phyloP scores from a whole-genome alignment of 2,329 filamentous ascomycete genomes.

The Ophiocordyceps camponoti-floridani region DNA sequence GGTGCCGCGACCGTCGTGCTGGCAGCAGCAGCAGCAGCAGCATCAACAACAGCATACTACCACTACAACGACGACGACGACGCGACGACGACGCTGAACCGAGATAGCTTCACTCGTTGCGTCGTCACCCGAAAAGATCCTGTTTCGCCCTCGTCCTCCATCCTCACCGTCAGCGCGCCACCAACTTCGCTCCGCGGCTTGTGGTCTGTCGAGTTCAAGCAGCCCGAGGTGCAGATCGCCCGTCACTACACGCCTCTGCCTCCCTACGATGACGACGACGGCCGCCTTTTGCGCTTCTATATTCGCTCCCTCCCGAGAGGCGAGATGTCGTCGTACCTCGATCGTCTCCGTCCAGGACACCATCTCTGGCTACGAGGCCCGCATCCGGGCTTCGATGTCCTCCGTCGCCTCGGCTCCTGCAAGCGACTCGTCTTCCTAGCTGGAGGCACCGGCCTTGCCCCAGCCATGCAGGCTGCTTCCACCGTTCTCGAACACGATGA shows the following conservation, averaged over 20 bases:
- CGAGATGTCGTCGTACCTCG: slow-evolving; percentile 73
- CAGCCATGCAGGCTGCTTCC: slow-evolving; percentile 64
- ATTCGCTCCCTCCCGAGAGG: slow-evolving; percentile 64
- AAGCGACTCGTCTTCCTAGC: slow-evolving; percentile 62
- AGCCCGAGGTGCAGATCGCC: slow-evolving; percentile 84
- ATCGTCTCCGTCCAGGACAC: slow-evolving; percentile 41
- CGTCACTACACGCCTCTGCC: slow-evolving; percentile 83
- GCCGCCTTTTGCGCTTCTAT: slow-evolving; percentile 46
- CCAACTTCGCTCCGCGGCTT: slow-evolving; percentile 33
- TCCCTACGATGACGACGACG: slow-evolving; percentile 16
- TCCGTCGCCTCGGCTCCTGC: slow-evolving; percentile 11
- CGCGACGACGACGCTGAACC: slow-evolving; percentile 28
- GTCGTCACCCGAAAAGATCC: slow-evolving; percentile 40
- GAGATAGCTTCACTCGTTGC: slow-evolving; percentile 45
- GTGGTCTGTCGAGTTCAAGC: slow-evolving; percentile 86
- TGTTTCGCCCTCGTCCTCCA: slow-evolving; percentile 48
- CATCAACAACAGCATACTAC: slow-evolving; percentile 5
- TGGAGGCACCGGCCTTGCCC: slow-evolving; percentile 82
- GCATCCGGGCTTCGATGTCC: slow-evolving; percentile 44
- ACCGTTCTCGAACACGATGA: slow-evolving; percentile 28
- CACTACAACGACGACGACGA: not conserved
- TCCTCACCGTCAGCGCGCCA: slow-evolving; percentile 43
- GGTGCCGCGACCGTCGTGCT: not conserved
- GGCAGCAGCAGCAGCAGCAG: slow-evolving; percentile 1
- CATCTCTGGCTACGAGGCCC: slow-evolving; percentile 65